Percentiles rank a stretch among this genome's conserved stretches.
These are phyloP conservation scores for Solanum tacnaense DNA, from an alignment of 257 asterid genomes.

Conservation along the genomic window DNA sequence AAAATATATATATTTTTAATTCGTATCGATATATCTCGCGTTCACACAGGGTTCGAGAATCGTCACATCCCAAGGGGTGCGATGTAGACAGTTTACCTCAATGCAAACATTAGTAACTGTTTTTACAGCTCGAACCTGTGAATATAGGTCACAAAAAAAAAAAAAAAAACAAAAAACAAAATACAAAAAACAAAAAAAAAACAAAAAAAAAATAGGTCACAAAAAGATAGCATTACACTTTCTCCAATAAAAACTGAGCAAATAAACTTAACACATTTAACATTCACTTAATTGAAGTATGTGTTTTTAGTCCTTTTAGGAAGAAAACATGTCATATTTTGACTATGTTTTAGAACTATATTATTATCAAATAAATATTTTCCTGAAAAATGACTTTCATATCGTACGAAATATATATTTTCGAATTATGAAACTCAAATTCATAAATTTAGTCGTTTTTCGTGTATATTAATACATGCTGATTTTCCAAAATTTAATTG, in stretches of 20 bases:
- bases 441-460: not conserved
- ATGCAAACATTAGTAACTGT: not conserved
- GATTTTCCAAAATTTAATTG: not conserved
- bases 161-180: no score
- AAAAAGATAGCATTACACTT: not conserved
- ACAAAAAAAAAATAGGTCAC: no score
- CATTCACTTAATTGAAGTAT: not conserved
- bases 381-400: not conserved
- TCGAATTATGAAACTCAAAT: no score
- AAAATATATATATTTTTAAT: not conserved
- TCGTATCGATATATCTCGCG: not conserved
- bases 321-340: not conserved
- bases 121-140: not conserved
- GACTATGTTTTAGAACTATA: not conserved
- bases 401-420: no score
- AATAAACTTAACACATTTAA: not conserved
- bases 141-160: not conserved
- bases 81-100: not conserved
- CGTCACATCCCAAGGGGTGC: fast-evolving
- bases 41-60: not conserved
- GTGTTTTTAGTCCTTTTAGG: not conserved
- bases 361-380: not conserved
- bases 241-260: not conserved
- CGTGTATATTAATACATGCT: not conserved
- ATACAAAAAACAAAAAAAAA: no score